These are phyloP conservation scores for Alternaria conjuncta DNA, from an alignment of 2,329 filamentous ascomycete species.

Conservation along the genomic window DNA sequence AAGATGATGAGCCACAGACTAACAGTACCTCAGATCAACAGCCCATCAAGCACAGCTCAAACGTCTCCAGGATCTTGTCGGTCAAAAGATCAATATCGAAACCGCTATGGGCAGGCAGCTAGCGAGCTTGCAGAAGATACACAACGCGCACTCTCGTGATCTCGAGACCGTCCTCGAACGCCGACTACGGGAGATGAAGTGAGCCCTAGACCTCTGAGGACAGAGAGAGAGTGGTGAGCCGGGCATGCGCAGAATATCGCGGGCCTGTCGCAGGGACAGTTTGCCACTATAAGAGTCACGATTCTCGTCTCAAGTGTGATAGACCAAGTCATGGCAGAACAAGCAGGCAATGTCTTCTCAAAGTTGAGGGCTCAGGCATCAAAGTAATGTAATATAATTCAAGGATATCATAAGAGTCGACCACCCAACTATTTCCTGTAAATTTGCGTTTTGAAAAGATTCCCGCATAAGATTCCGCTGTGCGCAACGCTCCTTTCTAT, in stretches of 20 bases:
- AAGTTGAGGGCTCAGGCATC: not conserved
- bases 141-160: constrained; percentile 31
- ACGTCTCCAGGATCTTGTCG: constrained; percentile 31
- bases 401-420: not conserved
- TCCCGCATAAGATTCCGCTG: not conserved
- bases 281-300: not conserved
- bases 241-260: not conserved
- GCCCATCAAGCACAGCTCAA: constrained; percentile 31
- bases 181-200: constrained; percentile 30
- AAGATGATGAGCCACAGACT: not conserved
- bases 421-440: not conserved
- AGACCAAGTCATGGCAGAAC: not conserved
- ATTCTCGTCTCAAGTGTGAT: not conserved
- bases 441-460: not conserved
- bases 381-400: not conserved
- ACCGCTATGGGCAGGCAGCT: constrained; percentile 29
- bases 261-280: not conserved
- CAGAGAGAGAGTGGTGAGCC: not conserved
- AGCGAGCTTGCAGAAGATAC: constrained; percentile 18
- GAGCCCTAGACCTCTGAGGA: not conserved
- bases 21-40: constrained; percentile 21
- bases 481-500: not conserved
- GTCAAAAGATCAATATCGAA: constrained; percentile 34
- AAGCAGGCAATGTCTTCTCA: not conserved
- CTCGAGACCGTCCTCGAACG: constrained; percentile 27